phyloP scores from a whole-genome alignment of 2,329 filamentous ascomycete species.

The Diaporthe helianthi region DNA sequence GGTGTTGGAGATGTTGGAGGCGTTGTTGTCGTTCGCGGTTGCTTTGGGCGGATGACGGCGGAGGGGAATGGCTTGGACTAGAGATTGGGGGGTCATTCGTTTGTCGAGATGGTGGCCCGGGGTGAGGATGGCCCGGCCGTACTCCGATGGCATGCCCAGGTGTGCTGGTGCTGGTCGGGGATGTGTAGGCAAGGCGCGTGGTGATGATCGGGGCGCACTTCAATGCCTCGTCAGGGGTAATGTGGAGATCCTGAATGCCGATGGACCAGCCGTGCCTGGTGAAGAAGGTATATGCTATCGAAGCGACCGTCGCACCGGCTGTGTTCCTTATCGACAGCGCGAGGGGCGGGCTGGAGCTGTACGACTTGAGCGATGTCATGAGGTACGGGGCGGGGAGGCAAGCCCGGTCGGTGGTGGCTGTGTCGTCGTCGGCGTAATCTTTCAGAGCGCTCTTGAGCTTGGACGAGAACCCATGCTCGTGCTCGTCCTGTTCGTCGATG shows the following conservation, averaged over 20 bases:
- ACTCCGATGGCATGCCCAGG: background rate
- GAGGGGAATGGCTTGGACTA: background rate
- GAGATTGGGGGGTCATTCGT: too few relatives aligned
- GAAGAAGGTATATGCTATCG: constrained; percentile 85
- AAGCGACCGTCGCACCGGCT: constrained; percentile 71
- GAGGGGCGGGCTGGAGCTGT: constrained; percentile 78
- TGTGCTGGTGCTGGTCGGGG: constrained; percentile 40
- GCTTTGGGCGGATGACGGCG: background rate
- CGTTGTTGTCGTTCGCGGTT: background rate
- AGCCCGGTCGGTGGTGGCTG: background rate
- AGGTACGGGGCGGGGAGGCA: constrained; percentile 57
- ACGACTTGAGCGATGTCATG: constrained; percentile 80
- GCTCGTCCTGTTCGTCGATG: constrained; percentile 21
- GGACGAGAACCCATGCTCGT: background rate
- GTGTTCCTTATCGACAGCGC: constrained; percentile 82
- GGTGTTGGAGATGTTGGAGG: background rate
- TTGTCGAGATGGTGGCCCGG: background rate
- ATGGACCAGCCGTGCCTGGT: constrained; percentile 85
- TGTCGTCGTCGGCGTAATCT: background rate
- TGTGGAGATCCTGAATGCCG: constrained; percentile 86
- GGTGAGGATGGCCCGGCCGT: background rate
- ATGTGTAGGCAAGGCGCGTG: constrained; percentile 50
- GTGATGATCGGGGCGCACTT: constrained; percentile 43
- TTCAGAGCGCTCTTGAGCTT: constrained; percentile 16
- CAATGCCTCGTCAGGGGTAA: constrained; percentile 46